phyloP scores from a whole-genome alignment of 257 asterid species.

The Jasminum sambac region DNA sequence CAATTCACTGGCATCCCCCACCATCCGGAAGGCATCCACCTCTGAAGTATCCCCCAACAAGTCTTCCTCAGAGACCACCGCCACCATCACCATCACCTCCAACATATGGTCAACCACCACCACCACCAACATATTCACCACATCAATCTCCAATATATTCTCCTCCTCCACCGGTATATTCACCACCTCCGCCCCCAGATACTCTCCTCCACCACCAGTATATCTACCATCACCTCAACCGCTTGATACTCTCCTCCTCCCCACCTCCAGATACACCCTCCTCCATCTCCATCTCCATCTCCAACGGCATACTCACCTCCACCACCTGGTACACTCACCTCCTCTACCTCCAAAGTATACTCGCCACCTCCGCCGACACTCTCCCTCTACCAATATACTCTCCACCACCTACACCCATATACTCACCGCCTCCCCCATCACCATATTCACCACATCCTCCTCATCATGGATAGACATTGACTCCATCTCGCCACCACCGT shows the following conservation, averaged over 20 bases:
- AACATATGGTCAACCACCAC: background rate
- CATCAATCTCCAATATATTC: constrained; percentile 1
- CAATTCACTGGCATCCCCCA: background rate
- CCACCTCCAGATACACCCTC: background rate
- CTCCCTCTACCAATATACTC: background rate
- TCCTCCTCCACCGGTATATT: constrained; percentile 10
- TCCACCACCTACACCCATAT: background rate
- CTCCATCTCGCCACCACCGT: background rate
- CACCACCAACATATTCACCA: constrained; percentile 15
- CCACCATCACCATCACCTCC: constrained; percentile 17
- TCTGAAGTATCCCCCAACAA: background rate
- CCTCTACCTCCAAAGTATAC: constrained; percentile 12
- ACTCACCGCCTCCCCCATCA: constrained; percentile 18
- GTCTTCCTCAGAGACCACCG: background rate
- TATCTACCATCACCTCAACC: background rate
- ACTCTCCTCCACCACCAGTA: constrained; percentile 3
- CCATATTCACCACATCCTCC: background rate
- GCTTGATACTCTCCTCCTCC: constrained; percentile 8
- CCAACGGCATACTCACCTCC: constrained; percentile 6
- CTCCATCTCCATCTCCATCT: background rate
- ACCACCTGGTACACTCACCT: background rate
- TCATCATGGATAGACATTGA: background rate
- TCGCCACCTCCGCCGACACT: background rate
- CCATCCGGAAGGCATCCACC: background rate
- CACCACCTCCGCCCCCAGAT: background rate